Conservation (phyloP, 306 rosid species). For the Erythrophleum fordii region DNA sequence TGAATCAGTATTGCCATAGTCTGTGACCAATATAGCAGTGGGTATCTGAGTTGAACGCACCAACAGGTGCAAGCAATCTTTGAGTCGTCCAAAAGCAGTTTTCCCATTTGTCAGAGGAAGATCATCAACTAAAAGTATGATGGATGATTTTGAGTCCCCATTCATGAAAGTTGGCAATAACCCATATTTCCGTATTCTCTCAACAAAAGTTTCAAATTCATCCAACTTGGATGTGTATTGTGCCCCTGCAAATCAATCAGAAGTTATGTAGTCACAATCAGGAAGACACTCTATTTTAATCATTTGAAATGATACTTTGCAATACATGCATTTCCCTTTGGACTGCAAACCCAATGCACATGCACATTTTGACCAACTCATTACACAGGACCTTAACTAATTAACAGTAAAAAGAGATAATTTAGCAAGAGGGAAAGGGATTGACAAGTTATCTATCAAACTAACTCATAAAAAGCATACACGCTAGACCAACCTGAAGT, state of each 20-base stretch:
- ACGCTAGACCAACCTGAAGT: constrained; percentile 61
- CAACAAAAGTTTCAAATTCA: constrained; percentile 86
- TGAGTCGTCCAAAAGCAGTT: constrained; percentile 68
- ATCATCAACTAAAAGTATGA: constrained; percentile 82
- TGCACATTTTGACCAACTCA: constrained; percentile 19
- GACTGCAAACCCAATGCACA: constrained; percentile 8
- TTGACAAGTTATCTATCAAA: constrained; percentile 1
- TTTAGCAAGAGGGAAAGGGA: constrained; percentile 20
- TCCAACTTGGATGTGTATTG: constrained; percentile 85
- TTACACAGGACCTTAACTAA: constrained; percentile 12
- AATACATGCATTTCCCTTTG: constrained; percentile 27
- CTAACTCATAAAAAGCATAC: constrained; percentile 20
- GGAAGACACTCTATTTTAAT: constrained; percentile 24
- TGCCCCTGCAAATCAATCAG: constrained; percentile 56
- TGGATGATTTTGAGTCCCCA: constrained; percentile 64
- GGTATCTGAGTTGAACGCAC: constrained; percentile 74
- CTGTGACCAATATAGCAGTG: constrained; percentile 79
- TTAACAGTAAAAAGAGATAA: constrained; percentile 27
- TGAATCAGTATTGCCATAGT: constrained; percentile 72
- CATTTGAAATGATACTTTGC: not conserved
- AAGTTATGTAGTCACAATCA: constrained; percentile 30
- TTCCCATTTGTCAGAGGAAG: constrained; percentile 79
- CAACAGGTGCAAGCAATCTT: constrained; percentile 69
- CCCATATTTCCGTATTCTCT: constrained; percentile 84
- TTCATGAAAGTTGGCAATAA: constrained; percentile 52